Percentiles rank a stretch among this genome's conserved stretches.
These are phyloP conservation scores for Neonectria neomacrospora DNA, from an alignment of 2,329 filamentous ascomycete species.

Conservation along the genomic window DNA sequence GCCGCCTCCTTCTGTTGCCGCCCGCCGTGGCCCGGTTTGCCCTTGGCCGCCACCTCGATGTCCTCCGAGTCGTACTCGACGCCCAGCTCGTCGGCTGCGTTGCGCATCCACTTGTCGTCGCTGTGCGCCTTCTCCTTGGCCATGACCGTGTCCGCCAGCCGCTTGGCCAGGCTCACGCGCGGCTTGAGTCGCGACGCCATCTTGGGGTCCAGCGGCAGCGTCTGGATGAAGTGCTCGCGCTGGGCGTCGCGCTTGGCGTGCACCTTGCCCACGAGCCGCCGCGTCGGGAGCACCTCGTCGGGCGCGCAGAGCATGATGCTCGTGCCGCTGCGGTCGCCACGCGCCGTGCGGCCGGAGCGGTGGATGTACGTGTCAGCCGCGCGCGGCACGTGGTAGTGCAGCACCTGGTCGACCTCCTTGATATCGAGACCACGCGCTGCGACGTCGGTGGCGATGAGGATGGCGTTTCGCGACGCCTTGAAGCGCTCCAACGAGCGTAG, in stretches of 20 bases:
- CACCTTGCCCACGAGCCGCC: conserved; percentile 87
- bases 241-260: conserved; percentile 71
- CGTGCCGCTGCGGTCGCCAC: conserved; percentile 79
- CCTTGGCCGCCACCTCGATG: conserved; percentile 76
- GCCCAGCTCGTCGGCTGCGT: conserved; percentile 89
- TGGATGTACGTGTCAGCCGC: conserved; percentile 95
- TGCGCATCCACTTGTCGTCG: conserved; percentile 85
- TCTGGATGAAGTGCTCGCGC: conserved; percentile 76
- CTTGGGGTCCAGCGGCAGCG: conserved; percentile 84
- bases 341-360: conserved; percentile 91
- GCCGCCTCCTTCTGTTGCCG: conserved; percentile 80
- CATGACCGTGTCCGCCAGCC: conserved; percentile 81
- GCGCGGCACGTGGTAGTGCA: conserved; percentile 96
- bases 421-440: conserved; percentile 95
- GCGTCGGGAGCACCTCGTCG: conserved; percentile 87
- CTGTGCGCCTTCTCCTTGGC: conserved; percentile 89
- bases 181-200: conserved; percentile 81
- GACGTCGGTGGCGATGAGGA: conserved; percentile 93
- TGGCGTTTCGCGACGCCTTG: conserved; percentile 70
- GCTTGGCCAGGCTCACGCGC: conserved; percentile 83
- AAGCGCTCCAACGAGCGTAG: conserved; percentile 94
- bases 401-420: conserved; percentile 84
- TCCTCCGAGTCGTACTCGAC: conserved; percentile 94
- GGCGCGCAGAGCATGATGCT: conserved; percentile 91
- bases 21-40: conserved; percentile 75